Conservation (phyloP, 148 eudicot genomes). For the Cornus kousa region DNA sequence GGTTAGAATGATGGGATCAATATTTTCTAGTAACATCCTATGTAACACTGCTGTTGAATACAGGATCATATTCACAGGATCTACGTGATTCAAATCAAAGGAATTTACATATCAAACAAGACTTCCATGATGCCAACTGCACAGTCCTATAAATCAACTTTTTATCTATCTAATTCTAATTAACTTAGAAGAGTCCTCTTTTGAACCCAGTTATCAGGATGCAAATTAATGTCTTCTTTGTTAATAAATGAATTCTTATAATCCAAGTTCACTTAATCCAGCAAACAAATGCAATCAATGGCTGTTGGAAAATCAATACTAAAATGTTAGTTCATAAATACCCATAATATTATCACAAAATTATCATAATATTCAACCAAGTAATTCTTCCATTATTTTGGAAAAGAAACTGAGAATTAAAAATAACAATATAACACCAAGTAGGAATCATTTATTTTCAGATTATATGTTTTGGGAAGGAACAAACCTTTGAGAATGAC, state of each 20-base stretch:
- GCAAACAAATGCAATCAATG: neutral
- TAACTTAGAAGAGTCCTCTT: neutral
- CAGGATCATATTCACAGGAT: neutral
- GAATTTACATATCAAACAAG: neutral
- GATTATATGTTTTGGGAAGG: neutral
- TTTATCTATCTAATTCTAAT: neutral
- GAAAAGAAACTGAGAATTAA: neutral
- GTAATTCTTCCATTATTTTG: neutral
- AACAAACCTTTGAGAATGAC: slow-evolving; percentile 73
- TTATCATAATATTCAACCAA: no score
- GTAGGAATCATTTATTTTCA: neutral
- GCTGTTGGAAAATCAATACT: neutral
- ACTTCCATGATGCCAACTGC: neutral
- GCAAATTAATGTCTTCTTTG: slow-evolving; percentile 1
- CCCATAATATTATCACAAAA: neutral
- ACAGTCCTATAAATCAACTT: neutral
- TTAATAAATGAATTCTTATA: neutral
- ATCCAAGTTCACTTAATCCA: slow-evolving; percentile 1
- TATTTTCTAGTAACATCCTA: neutral
- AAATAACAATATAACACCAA: neutral
- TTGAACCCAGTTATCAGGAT: neutral
- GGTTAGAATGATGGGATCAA: neutral
- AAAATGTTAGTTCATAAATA: neutral
- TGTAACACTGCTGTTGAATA: slow-evolving; percentile 11
- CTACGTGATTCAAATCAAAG: neutral